Base-by-base conservation (phyloP, 768 basidiomycete genomes). In the Lactarius pseudohatsudake region DNA sequence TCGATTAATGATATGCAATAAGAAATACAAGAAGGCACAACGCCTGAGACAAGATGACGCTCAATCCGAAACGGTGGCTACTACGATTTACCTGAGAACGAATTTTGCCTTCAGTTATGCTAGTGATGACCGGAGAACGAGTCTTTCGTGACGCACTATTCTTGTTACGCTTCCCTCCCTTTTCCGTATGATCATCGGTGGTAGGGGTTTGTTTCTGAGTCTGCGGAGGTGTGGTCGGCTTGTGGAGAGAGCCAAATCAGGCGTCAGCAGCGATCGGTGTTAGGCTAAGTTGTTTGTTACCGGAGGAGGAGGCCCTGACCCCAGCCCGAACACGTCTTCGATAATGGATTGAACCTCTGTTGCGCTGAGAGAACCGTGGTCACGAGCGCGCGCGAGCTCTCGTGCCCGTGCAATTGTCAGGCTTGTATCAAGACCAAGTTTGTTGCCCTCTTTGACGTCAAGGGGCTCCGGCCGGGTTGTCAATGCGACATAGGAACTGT, bases 381-480 rank as follows among this genome's bases (percentile, higher is more conserved):
- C 15, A 40, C 20, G 1, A 40, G 18, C 20, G 62, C 45, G n/a
- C 65, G 62, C n/a, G 4, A 53, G 76, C 64, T 90, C 89, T 0
- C 88, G 80, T 1, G 84, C 85, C 0, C 74, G 74, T 0, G 84
- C 83, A 18, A 91, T 77, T 40, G 75, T 80, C 3, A 88, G 72
- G 0, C 84, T 77, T 0, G 85, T 86, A n/a, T 86, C 82, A 69
- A 86, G 73, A 34, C 86, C 86, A 18, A 92, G 76, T 40, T 78
- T 76, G 3, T 76, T 72, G 34, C 83, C 86, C 64, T 91, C 91
- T 10, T 79, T 78, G 1, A 83, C 73, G 0, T 77, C 79, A 7
- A 87, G 77, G 0, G 87, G 81, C 1, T 80, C 80, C 0, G 79
- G 76, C 1, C 86, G 83, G 8, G 76, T 76, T 55, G 84, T 86